These are phyloP conservation scores for Plantago lanceolata DNA, from an alignment of 305 asterid genomes.

Conservation along the genomic window DNA sequence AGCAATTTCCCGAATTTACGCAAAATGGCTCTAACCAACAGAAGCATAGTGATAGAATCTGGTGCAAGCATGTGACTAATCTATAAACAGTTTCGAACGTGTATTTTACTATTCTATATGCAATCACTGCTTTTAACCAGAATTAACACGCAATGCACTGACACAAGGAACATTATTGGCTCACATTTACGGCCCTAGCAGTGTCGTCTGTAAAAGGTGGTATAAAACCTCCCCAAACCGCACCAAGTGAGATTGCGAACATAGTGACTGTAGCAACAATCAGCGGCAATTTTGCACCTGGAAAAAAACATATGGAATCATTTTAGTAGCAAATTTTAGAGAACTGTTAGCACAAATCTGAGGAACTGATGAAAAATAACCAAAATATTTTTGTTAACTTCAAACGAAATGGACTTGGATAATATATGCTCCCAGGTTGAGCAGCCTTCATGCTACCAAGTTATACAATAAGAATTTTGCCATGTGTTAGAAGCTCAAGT, in stretches of 20 bases:
- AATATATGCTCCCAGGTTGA: too few relatives aligned
- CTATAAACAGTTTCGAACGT: too few relatives aligned
- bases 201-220: slow-evolving; percentile 77
- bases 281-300: slow-evolving; percentile 64
- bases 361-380: not conserved
- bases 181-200: slow-evolving; percentile 79
- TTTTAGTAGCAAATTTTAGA: slow-evolving; percentile 7
- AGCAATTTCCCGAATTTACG: too few relatives aligned
- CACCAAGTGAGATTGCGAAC: slow-evolving; percentile 47
- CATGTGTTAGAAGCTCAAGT: too few relatives aligned
- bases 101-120: not conserved
- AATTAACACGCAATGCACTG: not conserved
- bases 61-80: too few relatives aligned
- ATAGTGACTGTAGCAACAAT: slow-evolving; percentile 40
- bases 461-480: too few relatives aligned
- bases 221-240: slow-evolving; percentile 46
- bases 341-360: not conserved
- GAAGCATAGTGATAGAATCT: too few relatives aligned
- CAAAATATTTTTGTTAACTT: too few relatives aligned
- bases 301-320: slow-evolving; percentile 13
- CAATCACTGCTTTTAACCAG: not conserved
- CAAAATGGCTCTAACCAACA: too few relatives aligned
- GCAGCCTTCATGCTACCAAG: too few relatives aligned
- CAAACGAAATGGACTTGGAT: too few relatives aligned
- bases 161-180: slow-evolving; percentile 22